These are phyloP conservation scores for Micromonas commoda DNA, from an alignment of 139 green algal species.

Conservation along the genomic window DNA sequence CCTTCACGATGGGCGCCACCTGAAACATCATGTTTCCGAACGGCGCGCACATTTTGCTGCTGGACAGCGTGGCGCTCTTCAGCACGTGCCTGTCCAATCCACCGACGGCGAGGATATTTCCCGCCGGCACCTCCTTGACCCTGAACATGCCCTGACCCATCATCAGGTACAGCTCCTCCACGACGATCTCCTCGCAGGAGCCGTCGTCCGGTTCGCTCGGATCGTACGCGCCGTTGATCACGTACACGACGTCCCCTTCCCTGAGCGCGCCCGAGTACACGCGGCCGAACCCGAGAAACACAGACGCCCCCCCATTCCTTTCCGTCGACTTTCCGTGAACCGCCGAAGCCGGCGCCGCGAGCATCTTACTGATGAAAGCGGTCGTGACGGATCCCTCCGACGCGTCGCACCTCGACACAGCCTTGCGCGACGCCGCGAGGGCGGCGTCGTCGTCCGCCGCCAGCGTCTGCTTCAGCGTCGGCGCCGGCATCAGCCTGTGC, in stretches of 20 bases:
- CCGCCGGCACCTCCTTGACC: slow-evolving; percentile 67
- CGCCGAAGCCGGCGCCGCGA: not conserved
- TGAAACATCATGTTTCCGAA: slow-evolving; percentile 90
- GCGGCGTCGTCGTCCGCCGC: not conserved
- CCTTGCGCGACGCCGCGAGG: not conserved
- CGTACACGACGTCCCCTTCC: slow-evolving; percentile 37
- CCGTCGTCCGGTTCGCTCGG: slow-evolving; percentile 19
- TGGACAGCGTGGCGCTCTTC: slow-evolving; percentile 85
- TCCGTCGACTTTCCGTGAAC: not conserved
- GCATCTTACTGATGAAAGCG: slow-evolving; percentile 21
- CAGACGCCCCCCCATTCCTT: not conserved
- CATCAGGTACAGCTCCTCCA: slow-evolving; percentile 84
- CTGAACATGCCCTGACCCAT: slow-evolving; percentile 81
- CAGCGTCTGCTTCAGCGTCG: not conserved
- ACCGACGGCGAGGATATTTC: slow-evolving; percentile 78
- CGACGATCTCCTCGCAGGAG: slow-evolving; percentile 24
- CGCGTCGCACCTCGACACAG: not conserved
- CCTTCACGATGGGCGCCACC: slow-evolving; percentile 76
- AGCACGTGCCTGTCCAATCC: slow-evolving; percentile 76
- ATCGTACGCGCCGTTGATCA: slow-evolving; percentile 39
- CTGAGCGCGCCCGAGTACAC: slow-evolving; percentile 31
- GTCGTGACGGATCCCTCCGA: not conserved
- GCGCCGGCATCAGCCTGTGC: slow-evolving; percentile 26
- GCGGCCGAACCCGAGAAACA: slow-evolving; percentile 28
- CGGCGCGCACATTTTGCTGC: slow-evolving; percentile 55